These are phyloP conservation scores for Diddensiella santjacobensis DNA, from an alignment of 805 yeast genomes.

Conservation along the genomic window DNA sequence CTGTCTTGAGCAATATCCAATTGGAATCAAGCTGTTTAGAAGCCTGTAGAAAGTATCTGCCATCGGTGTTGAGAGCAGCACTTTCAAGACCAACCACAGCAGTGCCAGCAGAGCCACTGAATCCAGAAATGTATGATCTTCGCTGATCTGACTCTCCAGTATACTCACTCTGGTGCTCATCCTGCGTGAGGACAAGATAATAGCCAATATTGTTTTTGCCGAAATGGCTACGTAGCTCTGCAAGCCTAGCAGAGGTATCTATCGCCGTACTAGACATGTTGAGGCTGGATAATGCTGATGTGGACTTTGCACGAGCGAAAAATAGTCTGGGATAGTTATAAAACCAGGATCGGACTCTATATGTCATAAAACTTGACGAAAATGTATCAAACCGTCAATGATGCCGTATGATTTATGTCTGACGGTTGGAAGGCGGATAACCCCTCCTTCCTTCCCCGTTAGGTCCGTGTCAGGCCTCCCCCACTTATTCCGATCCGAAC, in stretches of 20 bases:
- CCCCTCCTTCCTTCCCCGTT: no score
- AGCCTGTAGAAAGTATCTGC: conserved; percentile 92
- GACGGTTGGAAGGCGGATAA: no score
- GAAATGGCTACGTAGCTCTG: conserved; percentile 61
- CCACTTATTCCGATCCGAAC: no score
- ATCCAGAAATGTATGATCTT: conserved; percentile 74
- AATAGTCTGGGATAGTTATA: conserved; percentile 4
- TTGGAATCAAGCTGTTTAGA: conserved; percentile 69
- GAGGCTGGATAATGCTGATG: not conserved
- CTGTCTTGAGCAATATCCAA: conserved; percentile 82
- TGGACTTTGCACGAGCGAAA: not conserved
- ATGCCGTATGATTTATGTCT: not conserved
- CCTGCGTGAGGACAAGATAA: conserved; percentile 81
- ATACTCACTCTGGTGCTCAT: conserved; percentile 91
- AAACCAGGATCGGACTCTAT: conserved; percentile 18
- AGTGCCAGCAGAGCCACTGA: conserved; percentile 90
- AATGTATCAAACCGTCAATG: no score
- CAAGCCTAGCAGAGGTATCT: conserved; percentile 42
- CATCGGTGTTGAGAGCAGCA: conserved; percentile 88
- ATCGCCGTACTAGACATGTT: not conserved
- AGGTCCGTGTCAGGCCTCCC: not conserved
- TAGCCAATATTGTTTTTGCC: conserved; percentile 58
- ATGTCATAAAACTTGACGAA: conserved; percentile 16
- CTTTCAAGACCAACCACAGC: conserved; percentile 72
- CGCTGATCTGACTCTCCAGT: conserved; percentile 79